These are phyloP conservation scores for Flaveria ramosissima DNA, from an alignment of 129 eudicot species.

Conservation along the genomic window DNA sequence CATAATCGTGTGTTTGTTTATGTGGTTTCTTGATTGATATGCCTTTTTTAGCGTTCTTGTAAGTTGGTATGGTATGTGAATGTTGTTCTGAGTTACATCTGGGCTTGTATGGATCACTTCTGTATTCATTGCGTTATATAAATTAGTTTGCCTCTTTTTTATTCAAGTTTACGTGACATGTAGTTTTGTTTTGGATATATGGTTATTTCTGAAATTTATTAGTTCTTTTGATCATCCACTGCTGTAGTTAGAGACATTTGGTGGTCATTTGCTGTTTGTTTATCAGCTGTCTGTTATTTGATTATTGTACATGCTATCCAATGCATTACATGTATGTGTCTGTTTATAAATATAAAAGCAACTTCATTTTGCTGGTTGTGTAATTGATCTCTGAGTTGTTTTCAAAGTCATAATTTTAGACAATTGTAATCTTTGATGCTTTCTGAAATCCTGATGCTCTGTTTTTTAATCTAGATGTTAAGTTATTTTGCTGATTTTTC, in stretches of 20 bases:
- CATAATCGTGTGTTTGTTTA: neutral
- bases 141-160: neutral
- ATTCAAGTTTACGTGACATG: neutral
- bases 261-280: neutral
- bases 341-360: neutral
- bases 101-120: neutral
- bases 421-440: neutral
- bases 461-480: neutral
- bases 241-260: neutral
- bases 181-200: neutral
- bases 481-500: neutral
- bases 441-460: neutral
- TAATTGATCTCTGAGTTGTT: neutral
- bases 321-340: neutral
- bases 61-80: neutral
- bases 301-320: neutral
- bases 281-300: neutral
- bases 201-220: neutral
- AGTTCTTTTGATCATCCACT: neutral
- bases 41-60: neutral
- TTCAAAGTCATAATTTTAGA: neutral
- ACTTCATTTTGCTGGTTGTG: neutral
- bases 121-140: neutral
- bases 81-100: neutral
- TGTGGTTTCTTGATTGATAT: neutral